Percentiles rank a stretch among this genome's conserved stretches.
These are phyloP conservation scores for Lactarius akahatsu DNA, from an alignment of 768 basidiomycete species.

Conservation along the genomic window DNA sequence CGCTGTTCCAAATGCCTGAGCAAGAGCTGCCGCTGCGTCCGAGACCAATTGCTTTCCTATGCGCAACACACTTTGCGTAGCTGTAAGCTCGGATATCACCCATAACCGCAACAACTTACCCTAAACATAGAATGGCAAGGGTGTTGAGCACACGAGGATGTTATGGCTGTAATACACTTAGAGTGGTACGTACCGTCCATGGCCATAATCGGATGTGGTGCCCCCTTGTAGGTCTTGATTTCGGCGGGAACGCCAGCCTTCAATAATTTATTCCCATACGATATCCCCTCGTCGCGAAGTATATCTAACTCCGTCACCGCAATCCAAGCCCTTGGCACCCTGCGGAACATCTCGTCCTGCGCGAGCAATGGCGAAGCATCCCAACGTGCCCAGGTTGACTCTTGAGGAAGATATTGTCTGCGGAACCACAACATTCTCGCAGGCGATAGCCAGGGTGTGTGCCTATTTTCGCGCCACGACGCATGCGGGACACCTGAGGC, in stretches of 20 bases:
- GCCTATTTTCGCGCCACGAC: constrained; percentile 56
- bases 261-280: constrained; percentile 58
- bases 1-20: constrained; percentile 33
- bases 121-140: constrained; percentile 13
- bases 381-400: constrained; percentile 60
- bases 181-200: constrained; percentile 58
- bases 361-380: constrained; percentile 73
- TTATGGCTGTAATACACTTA: not conserved
- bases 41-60: constrained; percentile 41
- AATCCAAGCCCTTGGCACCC: constrained; percentile 59
- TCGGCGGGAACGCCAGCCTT: constrained; percentile 53
- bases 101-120: constrained; percentile 30
- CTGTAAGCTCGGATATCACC: constrained; percentile 23
- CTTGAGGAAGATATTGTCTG: constrained; percentile 63
- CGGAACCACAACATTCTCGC: constrained; percentile 76
- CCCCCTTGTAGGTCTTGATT: constrained; percentile 56
- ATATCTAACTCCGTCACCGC: constrained; percentile 67
- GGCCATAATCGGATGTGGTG: constrained; percentile 71
- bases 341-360: constrained; percentile 50
- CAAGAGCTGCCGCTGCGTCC: constrained; percentile 40
- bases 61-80: constrained; percentile 31
- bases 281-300: constrained; percentile 62
- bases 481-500: constrained; percentile 38
- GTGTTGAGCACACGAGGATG: constrained; percentile 11
- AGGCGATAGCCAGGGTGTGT: constrained; percentile 59